A percentile compares a stretch with the other conserved stretches of the same genome.
These are phyloP conservation scores for Rhynchospora pubera DNA, from an alignment of 176 grass and related monocot genomes.

Conservation along the genomic window DNA sequence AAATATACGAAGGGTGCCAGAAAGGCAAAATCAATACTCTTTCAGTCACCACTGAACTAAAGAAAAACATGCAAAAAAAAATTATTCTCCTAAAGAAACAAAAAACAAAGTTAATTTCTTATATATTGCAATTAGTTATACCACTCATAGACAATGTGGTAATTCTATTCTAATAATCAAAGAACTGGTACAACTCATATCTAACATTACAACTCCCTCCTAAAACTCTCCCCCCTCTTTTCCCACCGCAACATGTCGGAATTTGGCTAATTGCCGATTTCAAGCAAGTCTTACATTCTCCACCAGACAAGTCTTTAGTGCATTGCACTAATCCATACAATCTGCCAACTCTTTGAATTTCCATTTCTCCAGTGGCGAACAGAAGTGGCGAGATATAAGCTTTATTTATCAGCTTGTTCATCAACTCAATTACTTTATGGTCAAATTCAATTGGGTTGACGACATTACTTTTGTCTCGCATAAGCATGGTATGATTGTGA, in stretches of 20 bases:
- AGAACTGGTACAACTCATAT: slow-evolving; percentile 53
- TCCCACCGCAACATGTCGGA: slow-evolving; percentile 23
- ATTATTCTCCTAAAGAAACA: not conserved
- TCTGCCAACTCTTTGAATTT: slow-evolving; percentile 1
- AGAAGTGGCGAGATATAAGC: slow-evolving; percentile 60
- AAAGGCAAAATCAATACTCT: not conserved
- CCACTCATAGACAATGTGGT: not conserved
- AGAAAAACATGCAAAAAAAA: not conserved
- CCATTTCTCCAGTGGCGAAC: slow-evolving; percentile 33
- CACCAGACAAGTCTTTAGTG: slow-evolving; percentile 76
- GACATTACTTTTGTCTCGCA: not conserved
- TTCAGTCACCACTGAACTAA: not conserved
- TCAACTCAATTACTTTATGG: slow-evolving; percentile 27
- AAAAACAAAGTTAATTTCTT: not conserved
- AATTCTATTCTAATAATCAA: slow-evolving; percentile 18
- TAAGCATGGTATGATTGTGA: slow-evolving; percentile 11
- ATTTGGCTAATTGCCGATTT: slow-evolving; percentile 36
- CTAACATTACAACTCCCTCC: slow-evolving; percentile 62
- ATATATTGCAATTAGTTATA: not conserved
- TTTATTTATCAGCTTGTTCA: slow-evolving; percentile 43
- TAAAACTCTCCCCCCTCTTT: slow-evolving; percentile 38
- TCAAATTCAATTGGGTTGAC: slow-evolving; percentile 6
- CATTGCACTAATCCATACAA: slow-evolving; percentile 58
- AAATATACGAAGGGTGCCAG: not conserved
- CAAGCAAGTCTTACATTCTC: slow-evolving; percentile 68